Evolutionary conservation across 805 yeast genomes (phyloP), one percentile per base, ranked within the genome.

Genomic region (Wickerhamiella hasegawae): DNA sequence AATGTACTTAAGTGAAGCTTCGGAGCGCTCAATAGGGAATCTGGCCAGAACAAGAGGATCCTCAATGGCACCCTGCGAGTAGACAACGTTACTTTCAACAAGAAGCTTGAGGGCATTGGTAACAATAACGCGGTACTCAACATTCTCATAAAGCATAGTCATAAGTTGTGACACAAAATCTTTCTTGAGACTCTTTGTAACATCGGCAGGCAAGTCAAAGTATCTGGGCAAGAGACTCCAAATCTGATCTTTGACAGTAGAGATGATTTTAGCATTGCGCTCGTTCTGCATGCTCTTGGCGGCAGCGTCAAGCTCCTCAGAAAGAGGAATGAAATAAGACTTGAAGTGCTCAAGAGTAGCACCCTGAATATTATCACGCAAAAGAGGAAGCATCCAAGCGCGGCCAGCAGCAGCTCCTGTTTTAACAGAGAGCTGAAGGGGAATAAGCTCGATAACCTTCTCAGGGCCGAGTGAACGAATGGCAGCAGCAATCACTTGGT

Each of bases 221-320:
- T 84, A 90, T 46, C 75, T 78, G 14, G 97, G 94, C 42, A 90
- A 63, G 43, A 85, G 63, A 1, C 92, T 74, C 96, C 96, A 84
- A 23, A 85, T 66, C 64, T 90, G 99, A 52, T 81, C 94, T 28
- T 81, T 63, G 31, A 90, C 71, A 2, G 98, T 87, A 47, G 73
- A 69, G 52, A 81, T 79, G 35, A 90, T 72, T 58, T 83, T 90
- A 39, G 61, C 55, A 52, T 82, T 79, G 40, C 80, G 65, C 2
- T 85, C 71, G 22, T 42, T 40, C 10, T 43, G 37, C 27, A 44
- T 40, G 11, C 41, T 38, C 23, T 48, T 47, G 4, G 46, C 47
- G 4, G 48, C 46, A 30, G 42, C 42, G 18, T 44, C 48, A 27
- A 62, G 46, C 18, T 47, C 40, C 20, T 52, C 51, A n/a, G 54